These are phyloP conservation scores for Corallochytrium limacisporum DNA, from an alignment of 78 protist genomes.

Conservation along the genomic window DNA sequence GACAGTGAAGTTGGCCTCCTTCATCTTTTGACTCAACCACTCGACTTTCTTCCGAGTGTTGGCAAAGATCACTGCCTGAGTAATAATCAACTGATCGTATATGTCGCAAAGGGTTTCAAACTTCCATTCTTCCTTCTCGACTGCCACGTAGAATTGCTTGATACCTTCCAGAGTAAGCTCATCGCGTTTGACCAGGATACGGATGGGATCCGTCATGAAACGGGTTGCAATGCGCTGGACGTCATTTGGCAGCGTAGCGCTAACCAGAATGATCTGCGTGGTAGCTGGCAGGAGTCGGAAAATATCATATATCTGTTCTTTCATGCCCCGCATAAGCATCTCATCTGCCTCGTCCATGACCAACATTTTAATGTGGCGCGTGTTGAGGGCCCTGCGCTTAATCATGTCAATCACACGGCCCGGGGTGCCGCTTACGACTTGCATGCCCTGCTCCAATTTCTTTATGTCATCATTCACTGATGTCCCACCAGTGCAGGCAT, in stretches of 20 bases:
- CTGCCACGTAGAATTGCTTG: conserved; percentile 88
- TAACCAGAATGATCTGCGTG: conserved; percentile 88
- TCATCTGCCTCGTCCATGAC: conserved; percentile 99
- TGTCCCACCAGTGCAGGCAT: conserved; percentile 92
- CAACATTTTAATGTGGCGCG: conserved; percentile 69
- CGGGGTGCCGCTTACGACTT: conserved; percentile 92
- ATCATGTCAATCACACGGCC: conserved; percentile 94
- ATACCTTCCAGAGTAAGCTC: conserved; percentile 93
- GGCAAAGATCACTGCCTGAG: conserved; percentile 94
- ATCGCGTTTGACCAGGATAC: conserved; percentile 92
- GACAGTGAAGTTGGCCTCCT: conserved; percentile 71
- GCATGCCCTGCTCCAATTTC: conserved; percentile 69
- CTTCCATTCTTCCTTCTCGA: conserved; percentile 96
- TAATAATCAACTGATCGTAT: conserved; percentile 90
- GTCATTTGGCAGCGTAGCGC: conserved; percentile 95
- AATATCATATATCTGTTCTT: conserved; percentile 95
- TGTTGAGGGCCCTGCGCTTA: conserved; percentile 52
- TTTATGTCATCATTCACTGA: conserved; percentile 69
- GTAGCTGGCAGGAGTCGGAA: conserved; percentile 82
- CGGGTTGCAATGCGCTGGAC: conserved; percentile 77
- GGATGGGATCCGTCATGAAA: conserved; percentile 86
- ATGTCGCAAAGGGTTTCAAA: conserved; percentile 98
- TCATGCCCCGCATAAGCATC: conserved; percentile 79
- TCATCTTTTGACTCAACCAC: conserved; percentile 77
- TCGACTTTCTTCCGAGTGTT: conserved; percentile 83